A percentile compares a stretch with the other conserved stretches of the same genome.
These are phyloP conservation scores for Auxenochlorella pyrenoidosa DNA, from an alignment of 139 green algal species.

Conservation along the genomic window DNA sequence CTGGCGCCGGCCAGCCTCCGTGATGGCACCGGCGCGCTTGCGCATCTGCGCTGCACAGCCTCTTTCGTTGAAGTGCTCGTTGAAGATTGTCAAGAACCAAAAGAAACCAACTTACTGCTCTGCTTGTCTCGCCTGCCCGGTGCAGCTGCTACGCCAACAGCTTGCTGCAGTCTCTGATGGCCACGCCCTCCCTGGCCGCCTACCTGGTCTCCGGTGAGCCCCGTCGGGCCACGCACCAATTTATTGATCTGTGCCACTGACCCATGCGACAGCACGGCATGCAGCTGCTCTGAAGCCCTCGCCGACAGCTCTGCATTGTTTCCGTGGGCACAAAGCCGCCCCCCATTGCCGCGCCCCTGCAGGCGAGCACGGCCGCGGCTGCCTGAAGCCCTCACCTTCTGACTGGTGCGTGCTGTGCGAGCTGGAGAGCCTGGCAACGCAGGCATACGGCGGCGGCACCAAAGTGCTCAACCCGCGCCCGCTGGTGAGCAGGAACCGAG, in stretches of 20 bases:
- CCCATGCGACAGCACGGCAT: no score
- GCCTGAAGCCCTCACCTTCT: slow-evolving; percentile 17
- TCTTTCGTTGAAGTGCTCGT: no score
- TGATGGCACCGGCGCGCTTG: no score
- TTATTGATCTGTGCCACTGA: no score
- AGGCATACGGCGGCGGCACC: background rate
- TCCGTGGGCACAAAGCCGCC: no score
- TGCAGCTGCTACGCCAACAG: slow-evolving; percentile 39
- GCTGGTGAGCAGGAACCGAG: slow-evolving; percentile 22
- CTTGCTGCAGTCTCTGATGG: slow-evolving; percentile 73
- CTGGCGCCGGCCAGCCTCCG: no score
- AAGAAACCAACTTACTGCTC: no score
- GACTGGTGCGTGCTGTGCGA: slow-evolving; percentile 53
- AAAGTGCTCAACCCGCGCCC: slow-evolving; percentile 31
- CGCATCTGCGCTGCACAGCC: no score
- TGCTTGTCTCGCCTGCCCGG: background rate
- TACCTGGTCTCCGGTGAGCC: slow-evolving; percentile 37
- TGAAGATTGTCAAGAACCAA: no score
- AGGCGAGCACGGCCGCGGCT: slow-evolving; percentile 40
- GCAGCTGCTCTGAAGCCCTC: no score
- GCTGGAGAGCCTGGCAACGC: slow-evolving; percentile 43
- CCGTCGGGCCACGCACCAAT: no score
- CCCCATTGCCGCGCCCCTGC: background rate
- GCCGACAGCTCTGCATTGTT: background rate
- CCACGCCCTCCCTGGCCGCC: slow-evolving; percentile 57